phyloP scores from a whole-genome alignment of 257 asterid genomes.

The Parsonsia alboflavescens region DNA sequence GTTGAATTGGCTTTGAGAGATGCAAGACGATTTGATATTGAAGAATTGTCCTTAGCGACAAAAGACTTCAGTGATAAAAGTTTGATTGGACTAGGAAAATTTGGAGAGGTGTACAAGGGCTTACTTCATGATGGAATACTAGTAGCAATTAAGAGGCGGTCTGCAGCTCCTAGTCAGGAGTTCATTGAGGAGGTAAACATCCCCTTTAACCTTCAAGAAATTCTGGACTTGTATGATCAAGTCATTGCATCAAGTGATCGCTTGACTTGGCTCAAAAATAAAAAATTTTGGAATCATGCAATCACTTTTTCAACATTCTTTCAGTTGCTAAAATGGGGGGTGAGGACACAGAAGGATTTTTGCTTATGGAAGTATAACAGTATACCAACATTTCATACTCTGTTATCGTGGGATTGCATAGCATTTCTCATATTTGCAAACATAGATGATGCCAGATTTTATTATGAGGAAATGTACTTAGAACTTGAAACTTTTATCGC shows the following conservation, averaged over 20 bases:
- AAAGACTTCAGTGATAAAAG: conserved; percentile 59
- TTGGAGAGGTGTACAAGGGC: conserved; percentile 91
- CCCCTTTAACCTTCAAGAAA: not conserved
- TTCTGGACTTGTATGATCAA: not conserved
- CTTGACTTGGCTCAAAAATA: conserved; percentile 1
- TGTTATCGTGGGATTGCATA: not conserved
- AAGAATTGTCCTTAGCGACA: conserved; percentile 70
- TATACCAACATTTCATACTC: not conserved
- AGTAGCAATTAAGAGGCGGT: conserved; percentile 74
- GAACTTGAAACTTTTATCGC: not conserved
- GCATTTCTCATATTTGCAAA: not conserved
- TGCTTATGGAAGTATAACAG: not conserved
- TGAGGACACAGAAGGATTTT: not conserved
- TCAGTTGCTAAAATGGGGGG: no score
- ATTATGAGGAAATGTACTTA: not conserved
- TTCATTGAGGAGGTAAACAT: conserved; percentile 65
- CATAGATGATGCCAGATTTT: not conserved
- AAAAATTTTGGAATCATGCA: not conserved
- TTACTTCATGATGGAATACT: conserved; percentile 86
- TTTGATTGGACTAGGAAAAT: conserved; percentile 83
- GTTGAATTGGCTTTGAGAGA: conserved; percentile 56
- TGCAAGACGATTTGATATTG: conserved; percentile 65
- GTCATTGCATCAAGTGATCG: conserved; percentile 2
- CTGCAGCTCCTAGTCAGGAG: conserved; percentile 54
- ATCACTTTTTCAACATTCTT: not conserved